phyloP scores from a whole-genome alignment of 2,329 filamentous ascomycete genomes.

The Botrytis medusae region DNA sequence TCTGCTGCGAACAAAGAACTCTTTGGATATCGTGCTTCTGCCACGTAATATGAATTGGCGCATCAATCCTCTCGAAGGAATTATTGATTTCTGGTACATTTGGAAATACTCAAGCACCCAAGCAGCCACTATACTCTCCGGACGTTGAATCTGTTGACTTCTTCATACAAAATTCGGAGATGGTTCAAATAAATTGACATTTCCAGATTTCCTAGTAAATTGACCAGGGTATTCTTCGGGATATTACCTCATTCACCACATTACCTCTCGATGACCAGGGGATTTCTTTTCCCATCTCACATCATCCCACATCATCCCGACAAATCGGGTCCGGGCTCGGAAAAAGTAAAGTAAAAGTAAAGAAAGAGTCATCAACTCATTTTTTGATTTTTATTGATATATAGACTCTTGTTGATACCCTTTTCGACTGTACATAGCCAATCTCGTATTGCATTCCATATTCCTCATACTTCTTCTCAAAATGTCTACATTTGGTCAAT shows the following conservation, averaged over 20 bases:
- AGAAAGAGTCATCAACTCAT: slow-evolving; percentile 25
- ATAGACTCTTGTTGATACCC: background rate
- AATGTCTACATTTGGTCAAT: slow-evolving; percentile 86
- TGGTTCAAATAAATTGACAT: background rate
- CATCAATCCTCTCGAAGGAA: slow-evolving; percentile 5
- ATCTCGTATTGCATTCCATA: background rate
- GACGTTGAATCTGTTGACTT: background rate
- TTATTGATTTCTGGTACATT: slow-evolving; percentile 1
- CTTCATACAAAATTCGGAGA: background rate
- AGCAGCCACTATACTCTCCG: background rate
- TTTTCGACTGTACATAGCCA: slow-evolving; percentile 11
- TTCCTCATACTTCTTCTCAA: slow-evolving; percentile 19
- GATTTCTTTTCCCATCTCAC: background rate
- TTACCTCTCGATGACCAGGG: background rate
- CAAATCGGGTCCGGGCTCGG: slow-evolving; percentile 28
- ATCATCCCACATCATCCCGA: slow-evolving; percentile 16
- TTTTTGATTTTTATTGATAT: background rate
- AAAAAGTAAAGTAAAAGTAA: slow-evolving; percentile 22
- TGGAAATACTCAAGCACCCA: background rate
- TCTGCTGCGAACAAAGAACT: slow-evolving; percentile 12
- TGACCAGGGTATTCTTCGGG: background rate
- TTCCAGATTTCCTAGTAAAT: background rate
- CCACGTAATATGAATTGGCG: background rate
- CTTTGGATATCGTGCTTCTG: background rate
- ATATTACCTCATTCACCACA: background rate